Conservation (phyloP, 2,329 filamentous ascomycete genomes). For the Nemania bipapillata region DNA sequence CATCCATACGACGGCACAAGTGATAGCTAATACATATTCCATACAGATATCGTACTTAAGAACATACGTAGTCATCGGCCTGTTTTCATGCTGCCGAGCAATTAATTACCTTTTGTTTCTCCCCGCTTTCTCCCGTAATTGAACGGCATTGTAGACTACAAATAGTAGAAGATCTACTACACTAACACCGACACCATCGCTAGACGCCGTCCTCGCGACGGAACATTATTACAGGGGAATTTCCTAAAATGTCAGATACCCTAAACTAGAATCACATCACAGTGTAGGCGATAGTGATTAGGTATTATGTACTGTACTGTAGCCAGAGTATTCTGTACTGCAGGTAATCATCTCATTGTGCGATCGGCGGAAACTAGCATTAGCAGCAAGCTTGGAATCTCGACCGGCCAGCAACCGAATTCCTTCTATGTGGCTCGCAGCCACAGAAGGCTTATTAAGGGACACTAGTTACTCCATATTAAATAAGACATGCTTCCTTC, state of each 20-base stretch:
- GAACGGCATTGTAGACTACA: background rate
- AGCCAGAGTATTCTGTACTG: too few relatives aligned
- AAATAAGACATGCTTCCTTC: slow-evolving; percentile 23
- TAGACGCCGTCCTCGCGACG: background rate
- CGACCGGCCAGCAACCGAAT: slow-evolving; percentile 39
- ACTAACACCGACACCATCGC: slow-evolving; percentile 1
- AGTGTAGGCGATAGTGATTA: background rate
- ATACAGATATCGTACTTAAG: too few relatives aligned
- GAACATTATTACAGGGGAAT: background rate
- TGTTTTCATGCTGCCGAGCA: background rate
- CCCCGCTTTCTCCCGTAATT: background rate
- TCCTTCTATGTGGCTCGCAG: slow-evolving; percentile 34
- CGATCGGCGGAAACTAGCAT: slow-evolving; percentile 41
- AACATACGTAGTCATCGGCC: background rate
- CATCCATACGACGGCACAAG: background rate
- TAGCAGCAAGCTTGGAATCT: slow-evolving; percentile 35
- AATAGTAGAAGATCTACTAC: slow-evolving; percentile 8
- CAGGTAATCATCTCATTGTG: slow-evolving; percentile 34
- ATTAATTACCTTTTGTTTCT: background rate
- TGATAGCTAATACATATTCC: background rate
- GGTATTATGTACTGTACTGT: background rate
- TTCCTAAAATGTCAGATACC: slow-evolving; percentile 26
- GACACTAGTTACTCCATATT: slow-evolving; percentile 22
- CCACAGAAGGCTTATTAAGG: slow-evolving; percentile 24
- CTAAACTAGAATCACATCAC: background rate